These are phyloP conservation scores for Colletotrichum graminicola DNA, from an alignment of 2,329 filamentous ascomycete genomes.

Conservation along the genomic window DNA sequence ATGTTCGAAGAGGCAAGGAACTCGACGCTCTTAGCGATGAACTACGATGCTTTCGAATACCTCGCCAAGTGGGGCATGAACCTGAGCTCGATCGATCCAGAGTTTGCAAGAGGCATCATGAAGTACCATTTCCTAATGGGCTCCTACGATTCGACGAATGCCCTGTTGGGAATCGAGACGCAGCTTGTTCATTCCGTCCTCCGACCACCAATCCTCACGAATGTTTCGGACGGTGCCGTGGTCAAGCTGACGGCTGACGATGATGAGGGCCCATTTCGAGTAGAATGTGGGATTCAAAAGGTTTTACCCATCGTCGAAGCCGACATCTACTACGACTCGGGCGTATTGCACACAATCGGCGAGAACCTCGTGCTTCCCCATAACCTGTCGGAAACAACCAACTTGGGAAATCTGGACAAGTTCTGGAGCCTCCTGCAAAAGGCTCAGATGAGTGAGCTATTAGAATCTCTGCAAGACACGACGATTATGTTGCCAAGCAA, in stretches of 20 bases:
- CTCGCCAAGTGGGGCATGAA: slow-evolving; percentile 18
- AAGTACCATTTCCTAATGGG: slow-evolving; percentile 5
- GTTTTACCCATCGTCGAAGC: slow-evolving; percentile 9
- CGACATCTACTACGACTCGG: neutral
- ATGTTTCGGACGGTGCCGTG: slow-evolving; percentile 3
- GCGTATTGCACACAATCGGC: slow-evolving; percentile 8
- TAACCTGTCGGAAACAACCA: slow-evolving; percentile 16
- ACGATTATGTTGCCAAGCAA: too few species aligned
- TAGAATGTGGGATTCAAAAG: slow-evolving; percentile 11
- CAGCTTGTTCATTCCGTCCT: slow-evolving; percentile 9
- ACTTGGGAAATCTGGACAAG: neutral
- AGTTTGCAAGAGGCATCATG: slow-evolving; percentile 1
- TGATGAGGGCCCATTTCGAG: neutral
- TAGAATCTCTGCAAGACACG: too few species aligned
- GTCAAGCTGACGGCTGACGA: slow-evolving; percentile 5
- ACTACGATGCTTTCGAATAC: slow-evolving; percentile 1
- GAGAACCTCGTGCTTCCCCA: slow-evolving; percentile 21
- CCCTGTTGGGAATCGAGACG: neutral
- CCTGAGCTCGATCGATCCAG: neutral
- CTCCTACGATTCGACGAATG: neutral
- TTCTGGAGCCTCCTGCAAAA: slow-evolving; percentile 5
- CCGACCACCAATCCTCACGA: neutral
- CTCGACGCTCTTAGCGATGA: slow-evolving; percentile 12
- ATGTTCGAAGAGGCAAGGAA: neutral
- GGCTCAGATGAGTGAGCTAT: too few species aligned